Conservation (phyloP, 176 grass and related monocot species). For the Lolium rigidum region DNA sequence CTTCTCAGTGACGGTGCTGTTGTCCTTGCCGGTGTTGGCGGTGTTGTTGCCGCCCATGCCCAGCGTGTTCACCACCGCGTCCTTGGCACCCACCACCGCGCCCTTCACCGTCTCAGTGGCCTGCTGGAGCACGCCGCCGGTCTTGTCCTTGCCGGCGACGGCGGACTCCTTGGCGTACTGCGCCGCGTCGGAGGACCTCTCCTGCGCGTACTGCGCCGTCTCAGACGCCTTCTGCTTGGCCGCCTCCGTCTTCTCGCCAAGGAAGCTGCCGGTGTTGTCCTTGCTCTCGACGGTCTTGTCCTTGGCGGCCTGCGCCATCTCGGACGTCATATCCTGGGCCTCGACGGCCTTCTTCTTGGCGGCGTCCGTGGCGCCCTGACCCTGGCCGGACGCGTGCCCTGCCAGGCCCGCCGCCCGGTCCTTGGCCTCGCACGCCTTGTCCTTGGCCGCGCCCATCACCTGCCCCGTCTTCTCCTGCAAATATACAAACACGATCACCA, state of each 20-base stretch:
- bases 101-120: constrained; percentile 61
- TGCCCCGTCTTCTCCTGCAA: constrained; percentile 46
- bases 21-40: not conserved
- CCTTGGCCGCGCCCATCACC: constrained; percentile 26
- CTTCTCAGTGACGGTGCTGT: constrained; percentile 15
- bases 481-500: not conserved
- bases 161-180: constrained; percentile 52
- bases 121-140: constrained; percentile 61
- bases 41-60: constrained; percentile 53
- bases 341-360: constrained; percentile 52
- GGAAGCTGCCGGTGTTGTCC: too few species aligned
- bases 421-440: constrained; percentile 43
- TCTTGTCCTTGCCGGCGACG: constrained; percentile 29
- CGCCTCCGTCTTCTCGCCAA: not conserved
- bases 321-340: not conserved
- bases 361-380: constrained; percentile 15
- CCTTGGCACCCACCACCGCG: constrained; percentile 59
- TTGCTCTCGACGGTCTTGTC: too few species aligned
- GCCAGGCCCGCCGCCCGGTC: constrained; percentile 19
- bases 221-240: constrained; percentile 54
- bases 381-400: constrained; percentile 6
- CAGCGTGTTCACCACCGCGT: constrained; percentile 63
- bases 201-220: constrained; percentile 44
- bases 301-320: not conserved
- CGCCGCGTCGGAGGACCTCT: not conserved